Conservation (phyloP, 306 rosid genomes). For the Coriaria nepalensis region DNA sequence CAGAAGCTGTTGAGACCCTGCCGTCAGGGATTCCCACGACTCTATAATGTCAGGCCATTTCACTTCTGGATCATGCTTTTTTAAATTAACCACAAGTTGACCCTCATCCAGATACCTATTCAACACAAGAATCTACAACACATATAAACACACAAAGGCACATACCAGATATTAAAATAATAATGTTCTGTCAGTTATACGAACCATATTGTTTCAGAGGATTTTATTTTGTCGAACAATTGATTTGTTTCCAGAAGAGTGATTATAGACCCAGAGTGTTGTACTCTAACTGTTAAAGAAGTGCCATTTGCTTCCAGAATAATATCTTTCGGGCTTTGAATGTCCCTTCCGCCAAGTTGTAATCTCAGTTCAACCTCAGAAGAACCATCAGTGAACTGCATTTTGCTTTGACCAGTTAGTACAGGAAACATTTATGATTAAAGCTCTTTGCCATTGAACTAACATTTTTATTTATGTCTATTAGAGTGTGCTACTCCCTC, state of each 20-base stretch:
- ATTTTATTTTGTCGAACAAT: constrained; percentile 67
- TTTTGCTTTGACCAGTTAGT: constrained; percentile 11
- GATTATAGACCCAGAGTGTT: constrained; percentile 35
- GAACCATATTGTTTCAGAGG: constrained; percentile 89
- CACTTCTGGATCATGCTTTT: constrained; percentile 79
- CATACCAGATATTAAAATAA: not conserved
- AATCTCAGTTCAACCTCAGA: constrained; percentile 78
- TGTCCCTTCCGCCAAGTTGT: constrained; percentile 26
- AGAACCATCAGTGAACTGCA: constrained; percentile 75
- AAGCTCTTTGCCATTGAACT: not conserved
- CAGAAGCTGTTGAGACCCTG: constrained; percentile 60
- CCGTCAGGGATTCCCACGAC: constrained; percentile 82
- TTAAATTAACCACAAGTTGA: constrained; percentile 66
- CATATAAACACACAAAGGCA: constrained; percentile 10
- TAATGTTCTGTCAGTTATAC: constrained; percentile 13
- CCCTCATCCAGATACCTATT: constrained; percentile 82
- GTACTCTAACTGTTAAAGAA: constrained; percentile 48
- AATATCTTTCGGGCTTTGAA: constrained; percentile 41
- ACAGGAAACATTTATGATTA: not conserved
- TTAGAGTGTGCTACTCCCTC: not conserved
- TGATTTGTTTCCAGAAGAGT: constrained; percentile 61
- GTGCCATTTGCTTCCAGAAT: constrained; percentile 45
- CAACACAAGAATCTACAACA: constrained; percentile 15
- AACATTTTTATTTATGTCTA: not conserved
- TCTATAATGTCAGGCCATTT: constrained; percentile 85